A percentile compares a stretch with the other conserved stretches of the same genome.
phyloP scores from a whole-genome alignment of 768 basidiomycete species.

The Dacryopinax spathularia region DNA sequence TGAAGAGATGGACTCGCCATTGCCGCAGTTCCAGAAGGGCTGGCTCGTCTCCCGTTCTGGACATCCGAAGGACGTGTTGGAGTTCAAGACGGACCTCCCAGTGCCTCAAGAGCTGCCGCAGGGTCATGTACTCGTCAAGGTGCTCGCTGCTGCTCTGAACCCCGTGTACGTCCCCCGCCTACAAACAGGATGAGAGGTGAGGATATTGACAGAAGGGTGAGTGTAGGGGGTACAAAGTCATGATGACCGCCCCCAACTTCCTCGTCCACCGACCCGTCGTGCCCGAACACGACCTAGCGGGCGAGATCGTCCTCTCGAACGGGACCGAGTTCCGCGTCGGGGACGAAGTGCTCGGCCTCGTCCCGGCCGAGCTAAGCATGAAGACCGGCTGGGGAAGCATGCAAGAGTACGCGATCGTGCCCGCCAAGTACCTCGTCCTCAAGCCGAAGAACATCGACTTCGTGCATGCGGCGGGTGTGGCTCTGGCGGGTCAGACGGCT shows the following conservation, averaged over 20 bases:
- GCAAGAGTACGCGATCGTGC: slow-evolving; percentile 41
- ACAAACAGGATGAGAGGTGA: not conserved
- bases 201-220: not conserved
- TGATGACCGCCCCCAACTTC: slow-evolving; percentile 36
- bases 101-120: slow-evolving; percentile 23
- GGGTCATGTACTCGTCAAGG: slow-evolving; percentile 38
- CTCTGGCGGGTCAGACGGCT: slow-evolving; percentile 45
- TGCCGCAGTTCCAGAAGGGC: slow-evolving; percentile 11
- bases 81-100: slow-evolving; percentile 19
- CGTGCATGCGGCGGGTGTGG: slow-evolving; percentile 46
- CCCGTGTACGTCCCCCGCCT: slow-evolving; percentile 35
- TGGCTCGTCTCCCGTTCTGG: slow-evolving; percentile 23
- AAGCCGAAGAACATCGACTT: slow-evolving; percentile 40
- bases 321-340: slow-evolving; percentile 40
- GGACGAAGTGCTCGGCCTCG: slow-evolving; percentile 49
- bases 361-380: slow-evolving; percentile 21
- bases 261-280: slow-evolving; percentile 36
- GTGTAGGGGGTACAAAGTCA: slow-evolving; percentile 44
- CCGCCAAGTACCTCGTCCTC: slow-evolving; percentile 27
- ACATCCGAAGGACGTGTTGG: slow-evolving; percentile 20
- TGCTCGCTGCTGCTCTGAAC: slow-evolving; percentile 48
- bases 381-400: slow-evolving; percentile 41
- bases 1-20: not conserved
- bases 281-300: slow-evolving; percentile 50
- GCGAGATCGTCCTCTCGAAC: slow-evolving; percentile 43